Base-by-base conservation (phyloP, 2,329 filamentous ascomycete species). In the Aspergillus sergii region DNA sequence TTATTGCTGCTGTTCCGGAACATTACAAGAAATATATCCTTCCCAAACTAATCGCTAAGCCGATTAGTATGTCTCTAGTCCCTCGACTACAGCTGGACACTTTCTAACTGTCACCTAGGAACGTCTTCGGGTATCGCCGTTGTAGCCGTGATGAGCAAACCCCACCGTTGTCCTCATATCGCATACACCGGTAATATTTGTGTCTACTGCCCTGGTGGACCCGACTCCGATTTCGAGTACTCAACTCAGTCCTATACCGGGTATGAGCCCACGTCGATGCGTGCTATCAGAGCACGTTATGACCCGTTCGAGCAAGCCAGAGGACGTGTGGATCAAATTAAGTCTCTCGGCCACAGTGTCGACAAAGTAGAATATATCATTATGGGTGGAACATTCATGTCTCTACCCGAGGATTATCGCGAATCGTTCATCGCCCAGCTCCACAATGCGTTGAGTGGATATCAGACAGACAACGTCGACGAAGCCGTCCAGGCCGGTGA, bases 361-460 rank as follows among this genome's bases (percentile, higher is more conserved):
- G 95, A 99, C 81, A 99, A 99, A 79, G 95, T 99, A 28, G 95
- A 99, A 82, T 99, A 98, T 79, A 99, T 99, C 75, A 97, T 99
- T 76, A 99, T 99, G 95, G 95, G 95, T 64, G 95, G 95, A 69
- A 99, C 95, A 0, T 99, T 99, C 80, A 99, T 99, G 96, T 98
- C 94, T 3, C 81, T 99, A 30, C 86, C 94, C 10, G 89, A 93
- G 72, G 89, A 90, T 28, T 99, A 99, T 78, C 86, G 95, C 32
- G 92, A 99, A 65, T 89, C 92, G 61, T 99, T 99, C 73, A 97
- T 99, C 64, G 91, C 93, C 1, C 94, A 97, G 74, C 85, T 99
- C 57, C 95, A 99, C 81, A 99, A 99, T 75, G 95, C 95, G 1
- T 86, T 99, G 9, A 97, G 93, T 69, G 95, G 95, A 9, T 99